A percentile compares a stretch with the other conserved stretches of the same genome.
Evolutionary conservation across 2,329 filamentous ascomycete species (phyloP).

Genomic region (Zasmidium cellare): DNA sequence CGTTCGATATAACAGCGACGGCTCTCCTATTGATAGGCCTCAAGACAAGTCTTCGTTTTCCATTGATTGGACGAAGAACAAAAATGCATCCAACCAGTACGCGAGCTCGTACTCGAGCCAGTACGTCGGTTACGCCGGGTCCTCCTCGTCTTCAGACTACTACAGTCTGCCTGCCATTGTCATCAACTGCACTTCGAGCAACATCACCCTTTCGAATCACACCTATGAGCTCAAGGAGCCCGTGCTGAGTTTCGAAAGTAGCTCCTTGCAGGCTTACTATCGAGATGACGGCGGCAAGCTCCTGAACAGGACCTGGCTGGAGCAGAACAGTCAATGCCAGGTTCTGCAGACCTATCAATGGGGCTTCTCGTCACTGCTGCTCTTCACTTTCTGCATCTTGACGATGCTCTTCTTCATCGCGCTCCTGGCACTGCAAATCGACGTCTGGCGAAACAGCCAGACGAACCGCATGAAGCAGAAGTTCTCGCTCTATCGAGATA

Average conservation of each 20-base stretch:
- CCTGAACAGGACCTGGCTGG: neutral
- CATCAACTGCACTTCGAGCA: conserved; percentile 5
- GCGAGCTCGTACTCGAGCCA: neutral
- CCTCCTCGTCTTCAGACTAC: neutral
- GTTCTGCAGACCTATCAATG: conserved; percentile 11
- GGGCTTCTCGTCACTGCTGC: conserved; percentile 18
- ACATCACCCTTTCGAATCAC: conserved; percentile 3
- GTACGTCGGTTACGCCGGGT: neutral
- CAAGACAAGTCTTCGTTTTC: neutral
- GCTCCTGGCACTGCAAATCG: conserved; percentile 8
- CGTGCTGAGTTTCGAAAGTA: neutral
- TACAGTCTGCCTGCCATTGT: neutral
- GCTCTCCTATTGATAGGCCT: neutral
- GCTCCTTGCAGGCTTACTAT: neutral
- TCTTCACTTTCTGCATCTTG: conserved; percentile 18
- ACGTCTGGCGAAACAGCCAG: conserved; percentile 10
- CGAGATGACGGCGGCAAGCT: conserved; percentile 1
- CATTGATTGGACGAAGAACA: neutral
- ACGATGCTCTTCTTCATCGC: conserved; percentile 5
- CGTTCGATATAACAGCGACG: neutral
- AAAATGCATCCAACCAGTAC: neutral
- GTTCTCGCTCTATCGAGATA: conserved; percentile 13
- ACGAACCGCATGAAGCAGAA: conserved; percentile 6
- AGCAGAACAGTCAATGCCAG: conserved; percentile 6
- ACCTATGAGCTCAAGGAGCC: conserved; percentile 4